Percentiles rank a stretch among this genome's conserved stretches.
phyloP scores from a whole-genome alignment of 495 filamentous ascomycete species.

The Aspergillus indologenus region DNA sequence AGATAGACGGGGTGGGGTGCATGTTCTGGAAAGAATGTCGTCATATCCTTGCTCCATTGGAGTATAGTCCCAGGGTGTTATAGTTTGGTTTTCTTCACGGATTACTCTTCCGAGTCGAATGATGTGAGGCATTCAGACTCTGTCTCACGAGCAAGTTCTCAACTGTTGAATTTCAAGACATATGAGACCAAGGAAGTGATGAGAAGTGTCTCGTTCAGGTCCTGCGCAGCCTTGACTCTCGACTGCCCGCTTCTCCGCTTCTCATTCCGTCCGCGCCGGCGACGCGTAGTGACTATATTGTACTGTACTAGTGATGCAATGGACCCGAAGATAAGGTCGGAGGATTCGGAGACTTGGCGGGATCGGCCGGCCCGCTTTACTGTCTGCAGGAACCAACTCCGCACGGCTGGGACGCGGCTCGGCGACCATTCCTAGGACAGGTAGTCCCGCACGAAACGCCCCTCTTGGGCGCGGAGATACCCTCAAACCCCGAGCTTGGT shows the following conservation, averaged over 20 bases:
- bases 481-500: neutral
- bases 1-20: neutral
- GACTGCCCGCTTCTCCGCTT: neutral
- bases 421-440: neutral
- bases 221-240: neutral
- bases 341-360: neutral
- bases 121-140: neutral
- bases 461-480: neutral
- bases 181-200: no score
- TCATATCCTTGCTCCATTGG: neutral
- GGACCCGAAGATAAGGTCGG: neutral
- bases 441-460: neutral
- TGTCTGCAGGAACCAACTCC: neutral
- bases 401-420: neutral
- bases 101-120: neutral
- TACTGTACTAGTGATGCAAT: no score
- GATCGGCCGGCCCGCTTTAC: neutral
- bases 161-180: neutral
- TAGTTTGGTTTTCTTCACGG: neutral
- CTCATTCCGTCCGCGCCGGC: neutral
- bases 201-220: no score
- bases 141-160: no score
- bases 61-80: neutral
- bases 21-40: neutral
- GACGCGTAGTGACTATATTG: no score